Evolutionary conservation across 2,329 filamentous ascomycete genomes (phyloP).

Genomic region (Ambrosiella beaveri): DNA sequence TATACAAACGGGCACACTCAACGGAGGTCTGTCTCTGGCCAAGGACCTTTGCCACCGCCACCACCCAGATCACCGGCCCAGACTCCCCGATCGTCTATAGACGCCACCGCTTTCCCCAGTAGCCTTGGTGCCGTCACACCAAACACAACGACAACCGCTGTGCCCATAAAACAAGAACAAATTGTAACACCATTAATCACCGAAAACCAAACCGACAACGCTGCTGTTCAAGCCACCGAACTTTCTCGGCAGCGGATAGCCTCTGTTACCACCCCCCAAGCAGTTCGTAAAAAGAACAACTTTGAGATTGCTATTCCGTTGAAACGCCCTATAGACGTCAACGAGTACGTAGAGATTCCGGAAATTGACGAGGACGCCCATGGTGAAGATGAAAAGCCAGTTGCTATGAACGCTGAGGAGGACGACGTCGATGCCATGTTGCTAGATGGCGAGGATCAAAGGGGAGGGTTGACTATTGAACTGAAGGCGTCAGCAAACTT

Average conservation of each 20-base stretch:
- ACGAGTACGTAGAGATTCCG: constrained; percentile 1
- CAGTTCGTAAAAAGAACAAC: constrained; percentile 20
- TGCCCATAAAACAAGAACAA: neutral
- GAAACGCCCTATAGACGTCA: constrained; percentile 18
- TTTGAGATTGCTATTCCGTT: constrained; percentile 33
- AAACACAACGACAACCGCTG: neutral
- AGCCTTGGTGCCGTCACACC: neutral
- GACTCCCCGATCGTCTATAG: neutral
- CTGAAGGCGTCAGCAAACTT: constrained; percentile 25
- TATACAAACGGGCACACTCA: constrained; percentile 4
- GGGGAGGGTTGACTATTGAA: constrained; percentile 29
- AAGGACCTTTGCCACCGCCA: constrained; percentile 13
- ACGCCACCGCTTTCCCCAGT: neutral
- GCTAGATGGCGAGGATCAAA: constrained; percentile 6
- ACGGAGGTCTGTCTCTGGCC: constrained; percentile 11
- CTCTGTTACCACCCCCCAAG: constrained; percentile 11
- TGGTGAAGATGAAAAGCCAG: neutral
- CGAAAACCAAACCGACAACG: neutral
- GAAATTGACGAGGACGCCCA: constrained; percentile 2
- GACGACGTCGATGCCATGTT: constrained; percentile 7
- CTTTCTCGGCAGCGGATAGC: constrained; percentile 8
- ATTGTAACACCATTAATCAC: neutral
- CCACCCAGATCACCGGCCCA: constrained; percentile 11
- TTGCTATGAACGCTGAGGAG: neutral
- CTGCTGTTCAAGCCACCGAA: constrained; percentile 2